Percentiles rank a stretch among this genome's conserved stretches.
phyloP scores from a whole-genome alignment of 2,329 filamentous ascomycete species.

The Grosmannia huntii region DNA sequence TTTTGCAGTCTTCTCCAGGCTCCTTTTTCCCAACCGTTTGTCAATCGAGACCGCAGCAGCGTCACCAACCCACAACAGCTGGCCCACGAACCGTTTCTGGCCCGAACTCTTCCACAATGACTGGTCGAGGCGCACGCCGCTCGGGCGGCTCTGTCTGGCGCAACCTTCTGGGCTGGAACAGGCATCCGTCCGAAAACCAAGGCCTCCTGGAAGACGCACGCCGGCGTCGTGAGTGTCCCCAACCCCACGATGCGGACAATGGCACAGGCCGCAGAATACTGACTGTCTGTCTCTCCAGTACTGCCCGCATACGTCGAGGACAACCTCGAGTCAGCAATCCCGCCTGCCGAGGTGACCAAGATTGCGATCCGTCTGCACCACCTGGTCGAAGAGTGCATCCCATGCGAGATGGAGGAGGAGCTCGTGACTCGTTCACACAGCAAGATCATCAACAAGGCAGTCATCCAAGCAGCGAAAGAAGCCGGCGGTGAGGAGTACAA shows the following conservation, averaged over 20 bases:
- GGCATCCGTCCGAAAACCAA: conserved; percentile 14
- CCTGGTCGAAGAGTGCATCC: conserved; percentile 77
- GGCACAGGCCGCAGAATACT: not conserved
- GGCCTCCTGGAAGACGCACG: conserved; percentile 20
- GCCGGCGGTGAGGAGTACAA: conserved; percentile 65
- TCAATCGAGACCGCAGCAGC: not conserved
- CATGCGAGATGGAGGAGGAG: conserved; percentile 73
- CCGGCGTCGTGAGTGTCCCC: conserved; percentile 15
- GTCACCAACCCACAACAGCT: not conserved
- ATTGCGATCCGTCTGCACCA: conserved; percentile 82
- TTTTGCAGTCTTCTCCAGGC: not conserved
- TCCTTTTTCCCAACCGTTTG: not conserved
- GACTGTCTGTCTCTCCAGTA: conserved; percentile 30
- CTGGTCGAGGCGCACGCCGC: not conserved
- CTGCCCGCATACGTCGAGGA: conserved; percentile 51
- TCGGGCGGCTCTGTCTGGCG: conserved; percentile 11
- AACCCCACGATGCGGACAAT: not conserved
- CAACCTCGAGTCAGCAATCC: conserved; percentile 51
- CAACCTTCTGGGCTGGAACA: conserved; percentile 20
- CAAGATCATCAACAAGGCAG: conserved; percentile 66
- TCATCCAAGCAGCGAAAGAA: conserved; percentile 67
- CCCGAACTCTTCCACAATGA: not conserved
- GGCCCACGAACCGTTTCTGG: not conserved
- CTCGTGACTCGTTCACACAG: conserved; percentile 71
- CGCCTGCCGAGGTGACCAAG: conserved; percentile 73